Percentiles rank a stretch among this genome's conserved stretches.
phyloP scores from a whole-genome alignment of 306 rosid species.

The Trifolium subterraneum region DNA sequence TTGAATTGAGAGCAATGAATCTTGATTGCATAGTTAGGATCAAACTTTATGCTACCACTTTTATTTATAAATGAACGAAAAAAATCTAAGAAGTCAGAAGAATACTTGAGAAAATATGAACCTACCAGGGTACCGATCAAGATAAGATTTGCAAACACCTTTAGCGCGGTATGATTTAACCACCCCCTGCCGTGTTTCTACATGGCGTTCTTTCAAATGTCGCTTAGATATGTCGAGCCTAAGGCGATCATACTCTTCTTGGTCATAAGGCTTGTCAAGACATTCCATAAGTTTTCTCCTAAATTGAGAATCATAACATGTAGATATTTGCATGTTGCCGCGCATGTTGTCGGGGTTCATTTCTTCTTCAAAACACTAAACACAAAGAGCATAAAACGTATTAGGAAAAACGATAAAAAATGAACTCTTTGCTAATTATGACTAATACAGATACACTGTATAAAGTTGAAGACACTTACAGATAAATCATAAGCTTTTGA shows the following conservation, averaged over 20 bases:
- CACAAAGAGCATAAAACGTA: not conserved
- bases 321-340: conserved; percentile 19
- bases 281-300: conserved; percentile 59
- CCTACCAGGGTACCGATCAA: conserved; percentile 62
- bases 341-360: conserved; percentile 18
- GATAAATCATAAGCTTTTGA: conserved; percentile 37
- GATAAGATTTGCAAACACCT: conserved; percentile 55
- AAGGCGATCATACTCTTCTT: conserved; percentile 38
- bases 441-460: not conserved
- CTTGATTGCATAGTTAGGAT: not conserved
- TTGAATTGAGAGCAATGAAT: conserved; percentile 7
- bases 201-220: conserved; percentile 34
- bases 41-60: not conserved
- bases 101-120: conserved; percentile 35
- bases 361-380: conserved; percentile 44
- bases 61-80: conserved; percentile 4
- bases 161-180: conserved; percentile 29
- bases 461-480: conserved; percentile 48
- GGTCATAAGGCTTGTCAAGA: conserved; percentile 64
- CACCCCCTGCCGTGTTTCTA: conserved; percentile 47
- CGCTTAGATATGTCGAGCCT: conserved; percentile 22
- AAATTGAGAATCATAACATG: conserved; percentile 41
- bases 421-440: not conserved
- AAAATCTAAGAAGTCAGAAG: not conserved
- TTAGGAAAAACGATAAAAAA: conserved; percentile 5